phyloP scores from a whole-genome alignment of 2,329 filamentous ascomycete species.

The Decorospora gaudefroyi region DNA sequence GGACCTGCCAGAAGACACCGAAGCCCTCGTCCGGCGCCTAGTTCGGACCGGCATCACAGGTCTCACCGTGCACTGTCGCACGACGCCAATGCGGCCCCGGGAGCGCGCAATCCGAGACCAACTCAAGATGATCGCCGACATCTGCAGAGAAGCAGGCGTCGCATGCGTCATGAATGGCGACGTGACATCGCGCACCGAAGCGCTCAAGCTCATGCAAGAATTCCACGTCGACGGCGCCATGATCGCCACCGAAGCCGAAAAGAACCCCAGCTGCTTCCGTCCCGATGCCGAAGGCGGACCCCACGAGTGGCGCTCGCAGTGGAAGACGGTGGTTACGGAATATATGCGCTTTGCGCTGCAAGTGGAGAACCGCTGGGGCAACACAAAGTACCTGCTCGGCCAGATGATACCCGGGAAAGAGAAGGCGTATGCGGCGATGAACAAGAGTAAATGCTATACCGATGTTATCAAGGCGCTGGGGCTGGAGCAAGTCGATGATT shows the following conservation, averaged over 20 bases:
- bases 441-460: conserved; percentile 69
- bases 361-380: conserved; percentile 83
- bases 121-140: conserved; percentile 76
- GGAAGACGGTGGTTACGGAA: conserved; percentile 75
- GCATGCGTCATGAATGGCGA: conserved; percentile 97
- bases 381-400: conserved; percentile 88
- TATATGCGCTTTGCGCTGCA: conserved; percentile 76
- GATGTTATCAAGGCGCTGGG: conserved; percentile 69
- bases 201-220: conserved; percentile 70
- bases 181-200: conserved; percentile 75
- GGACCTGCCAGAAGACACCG: conserved; percentile 74
- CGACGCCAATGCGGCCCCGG: conserved; percentile 89
- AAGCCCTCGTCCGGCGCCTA: conserved; percentile 74
- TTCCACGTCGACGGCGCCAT: conserved; percentile 92
- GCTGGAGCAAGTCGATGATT: conserved; percentile 65
- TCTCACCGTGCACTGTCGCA: conserved; percentile 92
- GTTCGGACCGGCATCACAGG: conserved; percentile 88
- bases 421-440: conserved; percentile 64
- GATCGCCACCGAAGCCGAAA: conserved; percentile 93
- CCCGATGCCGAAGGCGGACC: conserved; percentile 67
- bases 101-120: conserved; percentile 86
- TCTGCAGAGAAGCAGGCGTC: conserved; percentile 83
- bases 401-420: conserved; percentile 85
- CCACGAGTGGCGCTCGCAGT: conserved; percentile 60
- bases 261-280: conserved; percentile 87